Percentiles rank a stretch among this genome's conserved stretches.
phyloP scores from a whole-genome alignment of 1,284 basidiomycete species.

The Cryptococcus sp. region DNA sequence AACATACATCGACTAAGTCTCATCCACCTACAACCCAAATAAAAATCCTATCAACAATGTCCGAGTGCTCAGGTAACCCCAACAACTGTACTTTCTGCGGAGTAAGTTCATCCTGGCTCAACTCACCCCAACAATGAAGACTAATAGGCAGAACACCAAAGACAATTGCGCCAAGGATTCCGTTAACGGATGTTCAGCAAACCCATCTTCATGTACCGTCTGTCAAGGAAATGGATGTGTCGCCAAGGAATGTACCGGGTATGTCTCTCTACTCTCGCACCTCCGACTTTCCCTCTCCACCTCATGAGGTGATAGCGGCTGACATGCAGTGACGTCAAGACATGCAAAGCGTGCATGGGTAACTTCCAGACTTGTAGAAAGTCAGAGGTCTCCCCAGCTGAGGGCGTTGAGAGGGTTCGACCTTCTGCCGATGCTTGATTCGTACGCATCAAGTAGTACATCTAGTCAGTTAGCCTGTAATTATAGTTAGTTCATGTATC shows the following conservation, averaged over 20 bases:
- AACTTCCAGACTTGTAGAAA: constrained; percentile 39
- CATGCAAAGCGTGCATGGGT: constrained; percentile 42
- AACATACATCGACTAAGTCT: background rate
- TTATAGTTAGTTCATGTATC: background rate
- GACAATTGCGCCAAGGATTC: constrained; percentile 38
- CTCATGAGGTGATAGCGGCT: constrained; percentile 3
- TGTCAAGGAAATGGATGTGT: constrained; percentile 42
- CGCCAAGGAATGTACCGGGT: constrained; percentile 44
- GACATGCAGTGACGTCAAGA: constrained; percentile 30
- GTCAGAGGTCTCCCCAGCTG: constrained; percentile 27
- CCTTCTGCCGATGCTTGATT: constrained; percentile 16
- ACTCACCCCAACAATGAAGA: background rate
- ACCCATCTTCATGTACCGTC: constrained; percentile 31
- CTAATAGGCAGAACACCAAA: constrained; percentile 11
- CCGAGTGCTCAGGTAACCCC: constrained; percentile 41
- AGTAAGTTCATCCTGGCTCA: constrained; percentile 18
- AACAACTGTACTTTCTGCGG: constrained; percentile 43
- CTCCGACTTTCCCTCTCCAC: background rate
- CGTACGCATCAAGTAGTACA: background rate
- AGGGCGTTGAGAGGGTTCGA: constrained; percentile 38
- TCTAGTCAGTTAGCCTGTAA: background rate
- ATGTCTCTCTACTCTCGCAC: constrained; percentile 9
- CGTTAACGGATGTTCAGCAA: constrained; percentile 38
- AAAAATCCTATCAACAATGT: constrained; percentile 15
- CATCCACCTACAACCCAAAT: background rate